Evolutionary conservation across 768 basidiomycete genomes (phyloP), one percentile per base, ranked within the genome.

Genomic region (Lentinula sp.): DNA sequence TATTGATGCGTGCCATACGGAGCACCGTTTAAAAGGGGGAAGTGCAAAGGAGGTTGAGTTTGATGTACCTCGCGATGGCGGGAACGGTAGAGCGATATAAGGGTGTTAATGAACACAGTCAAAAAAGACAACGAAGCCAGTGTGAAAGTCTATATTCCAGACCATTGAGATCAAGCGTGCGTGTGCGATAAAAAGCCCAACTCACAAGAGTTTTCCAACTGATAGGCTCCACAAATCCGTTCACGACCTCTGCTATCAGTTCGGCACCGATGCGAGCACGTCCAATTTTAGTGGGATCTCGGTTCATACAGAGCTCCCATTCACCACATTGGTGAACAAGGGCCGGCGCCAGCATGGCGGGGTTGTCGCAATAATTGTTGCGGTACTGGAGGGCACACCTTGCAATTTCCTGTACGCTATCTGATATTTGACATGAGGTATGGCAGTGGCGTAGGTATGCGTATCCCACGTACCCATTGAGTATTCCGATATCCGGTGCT

Each of bases 271-370:
- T 89, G 67, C 84, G 87, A 62, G 94, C 92, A 61, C 93, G 89
- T 1, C 93, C 93, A 45, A 95, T 84, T 43, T 88, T 86, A 18
- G 87, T 86, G 59, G 95, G 93, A 78, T 98, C 95, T 62, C 92
- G 87, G 74, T 90, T 88, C 95, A 97, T 96, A 70, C 95, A 98
- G 5, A 84, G 83, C 69, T 96, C 91, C 96, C 96, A 98, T 62
- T 82, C 83, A 51, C 82, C 82, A 72, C 96, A 99, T 71, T 90
- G 88, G 45, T 84, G 83, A 50, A 85, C 80, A 90, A 98, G 91
- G 13, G 91, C 93, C 35, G 96, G 97, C 15, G 55, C 55, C 23
- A 56, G 7, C 55, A 56, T 56, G 11, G 96, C 81, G 35, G 90
- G 81, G 65, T 81, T 86, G 45, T 83, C 85, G 73, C 96, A 98